Evolutionary conservation across 1,284 basidiomycete species (phyloP).

Genomic region (Phylloporus sp.): DNA sequence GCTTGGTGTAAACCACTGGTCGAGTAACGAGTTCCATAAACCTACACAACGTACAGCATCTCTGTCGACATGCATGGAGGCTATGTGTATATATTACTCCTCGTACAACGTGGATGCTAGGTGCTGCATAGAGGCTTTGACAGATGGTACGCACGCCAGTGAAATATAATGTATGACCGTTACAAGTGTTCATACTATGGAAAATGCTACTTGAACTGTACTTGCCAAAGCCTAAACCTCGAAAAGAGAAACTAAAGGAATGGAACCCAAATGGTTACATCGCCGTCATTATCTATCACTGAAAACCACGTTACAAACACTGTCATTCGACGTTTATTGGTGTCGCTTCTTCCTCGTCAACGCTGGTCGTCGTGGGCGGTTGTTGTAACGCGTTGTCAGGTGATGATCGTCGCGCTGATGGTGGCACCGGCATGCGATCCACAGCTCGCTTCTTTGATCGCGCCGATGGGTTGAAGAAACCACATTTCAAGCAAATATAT

Average conservation of each 20-base stretch:
- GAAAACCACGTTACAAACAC: not conserved
- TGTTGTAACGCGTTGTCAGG: conserved; percentile 17
- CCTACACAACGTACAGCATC: too few relatives aligned
- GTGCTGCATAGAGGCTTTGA: too few relatives aligned
- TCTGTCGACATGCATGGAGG: too few relatives aligned
- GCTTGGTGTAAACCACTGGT: too few relatives aligned
- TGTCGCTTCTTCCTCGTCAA: conserved; percentile 16
- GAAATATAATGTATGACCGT: not conserved
- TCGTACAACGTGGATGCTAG: too few relatives aligned
- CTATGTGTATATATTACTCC: too few relatives aligned
- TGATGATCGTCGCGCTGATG: conserved; percentile 21
- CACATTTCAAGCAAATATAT: conserved; percentile 80
- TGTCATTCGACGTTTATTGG: conserved; percentile 25
- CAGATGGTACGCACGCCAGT: too few relatives aligned
- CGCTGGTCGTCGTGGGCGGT: conserved; percentile 6
- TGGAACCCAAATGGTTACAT: not conserved
- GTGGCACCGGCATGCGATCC: conserved; percentile 38
- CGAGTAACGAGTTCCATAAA: too few relatives aligned
- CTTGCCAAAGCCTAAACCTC: not conserved
- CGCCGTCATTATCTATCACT: not conserved
- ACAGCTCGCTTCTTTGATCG: conserved; percentile 47
- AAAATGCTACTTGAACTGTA: conserved; percentile 3
- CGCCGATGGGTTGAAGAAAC: conserved; percentile 71
- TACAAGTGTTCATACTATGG: not conserved
- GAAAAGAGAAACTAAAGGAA: conserved; percentile 11